Percentiles rank a stretch among this genome's conserved stretches.
These are phyloP conservation scores for Hordeum marinum DNA, from an alignment of 176 grass and related monocot species.

Conservation along the genomic window DNA sequence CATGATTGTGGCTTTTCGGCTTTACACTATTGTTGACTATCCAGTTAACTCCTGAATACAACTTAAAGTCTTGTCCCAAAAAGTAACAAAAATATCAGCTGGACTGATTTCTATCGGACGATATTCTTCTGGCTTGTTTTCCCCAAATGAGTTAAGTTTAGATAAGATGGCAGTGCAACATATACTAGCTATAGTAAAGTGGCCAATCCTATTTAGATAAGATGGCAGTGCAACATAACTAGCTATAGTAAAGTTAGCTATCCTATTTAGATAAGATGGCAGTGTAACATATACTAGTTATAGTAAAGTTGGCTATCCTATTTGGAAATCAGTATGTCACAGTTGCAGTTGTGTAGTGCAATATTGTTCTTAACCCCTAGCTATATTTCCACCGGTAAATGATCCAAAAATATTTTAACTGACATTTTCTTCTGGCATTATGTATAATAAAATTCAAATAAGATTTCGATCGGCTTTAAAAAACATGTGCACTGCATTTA, in stretches of 20 bases:
- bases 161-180: background rate
- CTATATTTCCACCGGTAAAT: constrained; percentile 14
- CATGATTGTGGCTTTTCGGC: background rate
- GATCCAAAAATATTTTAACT: background rate
- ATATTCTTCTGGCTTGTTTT: background rate
- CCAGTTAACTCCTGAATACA: background rate
- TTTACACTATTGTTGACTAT: background rate
- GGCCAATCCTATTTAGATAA: background rate
- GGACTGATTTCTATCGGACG: background rate
- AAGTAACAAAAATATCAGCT: background rate
- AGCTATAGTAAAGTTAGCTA: background rate
- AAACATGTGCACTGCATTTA: background rate
- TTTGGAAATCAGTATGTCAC: background rate
- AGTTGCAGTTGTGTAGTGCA: background rate
- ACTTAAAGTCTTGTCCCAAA: background rate
- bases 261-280: background rate
- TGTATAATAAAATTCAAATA: background rate
- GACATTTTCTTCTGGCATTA: background rate
- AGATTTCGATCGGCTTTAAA: background rate
- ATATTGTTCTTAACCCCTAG: constrained; percentile 1
- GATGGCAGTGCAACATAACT: background rate
- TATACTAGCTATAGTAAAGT: constrained; percentile 2
- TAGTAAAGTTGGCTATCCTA: background rate
- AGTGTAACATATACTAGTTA: background rate
- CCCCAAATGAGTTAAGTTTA: background rate